Conservation (phyloP, 1,284 basidiomycete genomes). For the Stereum hirsutum region DNA sequence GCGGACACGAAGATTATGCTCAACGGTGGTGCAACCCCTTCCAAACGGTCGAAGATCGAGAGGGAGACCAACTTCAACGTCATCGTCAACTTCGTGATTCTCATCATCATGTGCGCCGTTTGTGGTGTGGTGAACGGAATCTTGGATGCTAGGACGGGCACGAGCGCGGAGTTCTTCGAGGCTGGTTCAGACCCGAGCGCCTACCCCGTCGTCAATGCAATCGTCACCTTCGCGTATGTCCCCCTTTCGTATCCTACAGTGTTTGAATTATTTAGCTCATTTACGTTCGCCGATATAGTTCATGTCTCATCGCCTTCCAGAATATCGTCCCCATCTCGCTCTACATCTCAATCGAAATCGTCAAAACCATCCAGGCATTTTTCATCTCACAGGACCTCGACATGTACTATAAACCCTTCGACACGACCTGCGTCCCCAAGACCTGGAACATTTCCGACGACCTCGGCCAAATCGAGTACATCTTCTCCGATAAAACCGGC, state of each 20-base stretch:
- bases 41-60: conserved; percentile 94
- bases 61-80: conserved; percentile 99
- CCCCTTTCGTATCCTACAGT: conserved; percentile 2
- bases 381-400: conserved; percentile 97
- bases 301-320: conserved; percentile 91
- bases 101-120: conserved; percentile 72
- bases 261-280: not conserved
- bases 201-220: conserved; percentile 63
- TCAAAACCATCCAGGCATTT: conserved; percentile 96
- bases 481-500: conserved; percentile 97
- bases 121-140: conserved; percentile 73
- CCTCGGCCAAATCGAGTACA: conserved; percentile 95
- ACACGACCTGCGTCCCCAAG: conserved; percentile 89
- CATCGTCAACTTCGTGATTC: conserved; percentile 84
- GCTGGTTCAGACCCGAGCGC: conserved; percentile 50
- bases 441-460: conserved; percentile 99
- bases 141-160: conserved; percentile 50
- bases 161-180: conserved; percentile 74
- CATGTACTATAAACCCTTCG: conserved; percentile 89
- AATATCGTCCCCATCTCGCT: conserved; percentile 97
- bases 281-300: conserved; percentile 36
- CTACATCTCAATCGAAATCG: conserved; percentile 96
- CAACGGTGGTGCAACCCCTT: conserved; percentile 88
- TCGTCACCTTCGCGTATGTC: conserved; percentile 86
- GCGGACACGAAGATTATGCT: conserved; percentile 98